Percentiles rank a stretch among this genome's conserved stretches.
Evolutionary conservation across 2,329 filamentous ascomycete species (phyloP).

Genomic region (Pseudocercospora fijiensis): DNA sequence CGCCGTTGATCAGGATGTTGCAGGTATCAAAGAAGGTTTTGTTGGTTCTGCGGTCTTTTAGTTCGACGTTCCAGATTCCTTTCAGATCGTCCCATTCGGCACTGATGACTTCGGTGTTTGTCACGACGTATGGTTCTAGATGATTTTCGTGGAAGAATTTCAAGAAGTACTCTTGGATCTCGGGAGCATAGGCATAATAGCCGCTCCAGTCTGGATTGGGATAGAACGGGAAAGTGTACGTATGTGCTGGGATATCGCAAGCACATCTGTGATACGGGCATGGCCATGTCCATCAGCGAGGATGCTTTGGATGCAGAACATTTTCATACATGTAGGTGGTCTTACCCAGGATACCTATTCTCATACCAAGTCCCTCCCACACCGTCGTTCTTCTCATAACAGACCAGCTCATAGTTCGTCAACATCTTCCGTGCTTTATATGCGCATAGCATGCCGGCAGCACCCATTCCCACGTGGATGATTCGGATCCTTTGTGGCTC

Average conservation of each 20-base stretch:
- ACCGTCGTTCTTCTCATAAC: constrained; percentile 44
- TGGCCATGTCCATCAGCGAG: neutral
- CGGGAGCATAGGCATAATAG: constrained; percentile 42
- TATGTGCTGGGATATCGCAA: constrained; percentile 42
- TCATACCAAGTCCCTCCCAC: constrained; percentile 43
- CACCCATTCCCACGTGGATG: constrained; percentile 28
- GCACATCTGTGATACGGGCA: constrained; percentile 16
- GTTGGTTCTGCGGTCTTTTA: constrained; percentile 44
- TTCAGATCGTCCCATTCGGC: constrained; percentile 21
- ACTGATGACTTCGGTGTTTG: constrained; percentile 27
- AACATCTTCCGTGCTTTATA: constrained; percentile 22
- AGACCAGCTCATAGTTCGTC: constrained; percentile 37
- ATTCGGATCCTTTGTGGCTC: constrained; percentile 23
- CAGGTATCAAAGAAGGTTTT: constrained; percentile 49
- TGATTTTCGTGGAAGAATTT: constrained; percentile 40
- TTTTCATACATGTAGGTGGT: neutral
- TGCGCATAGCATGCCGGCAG: constrained; percentile 20
- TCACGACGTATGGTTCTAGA: constrained; percentile 41
- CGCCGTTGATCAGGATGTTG: constrained; percentile 51
- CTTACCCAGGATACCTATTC: constrained; percentile 9
- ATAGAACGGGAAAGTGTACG: constrained; percentile 34
- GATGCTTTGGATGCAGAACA: neutral
- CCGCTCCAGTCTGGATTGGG: constrained; percentile 22
- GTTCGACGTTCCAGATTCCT: constrained; percentile 37
- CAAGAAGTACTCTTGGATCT: constrained; percentile 46